Evolutionary conservation across 2,329 filamentous ascomycete species (phyloP), one percentile per base, ranked within the genome.

Genomic region (Lecanosticta acicola): DNA sequence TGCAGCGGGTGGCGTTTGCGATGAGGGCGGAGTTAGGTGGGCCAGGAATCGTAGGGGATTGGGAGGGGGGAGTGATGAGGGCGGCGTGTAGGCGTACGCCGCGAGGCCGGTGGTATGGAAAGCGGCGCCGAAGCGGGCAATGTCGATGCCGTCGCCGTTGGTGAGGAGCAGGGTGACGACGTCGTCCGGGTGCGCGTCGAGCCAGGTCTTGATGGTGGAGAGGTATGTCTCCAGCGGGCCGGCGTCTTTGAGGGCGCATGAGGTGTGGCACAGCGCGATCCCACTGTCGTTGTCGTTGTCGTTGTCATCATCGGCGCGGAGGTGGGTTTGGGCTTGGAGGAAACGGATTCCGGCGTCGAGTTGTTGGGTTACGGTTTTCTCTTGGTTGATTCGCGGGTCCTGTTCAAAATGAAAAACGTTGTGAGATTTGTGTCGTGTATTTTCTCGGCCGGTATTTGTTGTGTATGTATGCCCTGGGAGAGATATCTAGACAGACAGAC

Each of bases 151-250:
- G 50, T 85, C 81, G 3, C 68, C 70, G 64, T 95, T 95, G 45
- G 83, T 87, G 35, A 95, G 80, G 11, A 95, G 72, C 52, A 95
- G 81, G 1, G 87, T 90, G 14, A 96, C 78, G 1, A 95, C 85
- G 55, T 95, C 90, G 67, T 87, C 89, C 0, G 88, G 87, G 52
- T 85, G 72, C 9, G 54, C 64, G 39, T 78, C 75, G 48, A 85
- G 67, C 76, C 80, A 86, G 1, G 60, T 65, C 58, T 78, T 80
- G 52, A 86, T 66, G 4, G 73, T 74, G 7, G 57, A 42, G 13
- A 85, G 66, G 53, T 78, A 85, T 2, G 64, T 54, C 10, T 71
- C 63, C 16, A 86, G 66, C 0, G 73, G 60, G 1, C 82, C 83
- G 8, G 55, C 56, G 33, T 60, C 46, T 34, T 80, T 70, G 32